Conservation (phyloP, 345 rosid species). For the Citrus inodora region DNA sequence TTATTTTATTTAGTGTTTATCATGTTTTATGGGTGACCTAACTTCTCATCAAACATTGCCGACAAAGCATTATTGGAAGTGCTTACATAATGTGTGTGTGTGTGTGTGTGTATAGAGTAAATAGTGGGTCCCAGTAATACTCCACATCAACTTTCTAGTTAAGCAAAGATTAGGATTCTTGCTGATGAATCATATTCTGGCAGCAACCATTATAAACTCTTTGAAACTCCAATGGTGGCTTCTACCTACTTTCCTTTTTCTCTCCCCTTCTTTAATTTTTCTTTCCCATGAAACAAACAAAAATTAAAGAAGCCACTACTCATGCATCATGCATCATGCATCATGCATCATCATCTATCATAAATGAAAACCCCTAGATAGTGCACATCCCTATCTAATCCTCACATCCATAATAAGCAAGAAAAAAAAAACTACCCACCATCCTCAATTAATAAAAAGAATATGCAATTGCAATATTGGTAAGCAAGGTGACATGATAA, state of each 20-base stretch:
- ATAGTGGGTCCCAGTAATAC: slow-evolving; percentile 37
- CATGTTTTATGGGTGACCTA: slow-evolving; percentile 56
- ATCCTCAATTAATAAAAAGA: slow-evolving; percentile 26
- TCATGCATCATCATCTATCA: not conserved
- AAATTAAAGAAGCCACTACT: not conserved
- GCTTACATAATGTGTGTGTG: slow-evolving; percentile 5
- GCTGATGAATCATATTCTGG: slow-evolving; percentile 69
- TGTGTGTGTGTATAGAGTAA: not conserved
- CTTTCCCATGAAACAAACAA: slow-evolving; percentile 14
- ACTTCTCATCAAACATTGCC: slow-evolving; percentile 48
- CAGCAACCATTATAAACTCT: slow-evolving; percentile 45
- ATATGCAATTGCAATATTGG: slow-evolving; percentile 26
- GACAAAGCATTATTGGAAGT: slow-evolving; percentile 77
- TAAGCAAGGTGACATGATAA: slow-evolving; percentile 71
- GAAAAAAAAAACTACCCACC: slow-evolving; percentile 32
- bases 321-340: not conserved
- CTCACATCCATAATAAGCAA: slow-evolving; percentile 31
- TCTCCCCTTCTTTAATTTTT: not conserved
- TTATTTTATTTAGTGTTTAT: not conserved
- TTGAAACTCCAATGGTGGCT: slow-evolving; percentile 37
- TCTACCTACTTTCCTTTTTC: slow-evolving; percentile 32
- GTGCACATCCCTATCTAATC: slow-evolving; percentile 55
- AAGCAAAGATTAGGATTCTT: slow-evolving; percentile 64
- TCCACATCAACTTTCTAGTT: slow-evolving; percentile 65
- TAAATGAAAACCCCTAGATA: slow-evolving; percentile 7